phyloP scores from a whole-genome alignment of 352 stramenopile genomes.

The Globisporangium okanoganense region DNA sequence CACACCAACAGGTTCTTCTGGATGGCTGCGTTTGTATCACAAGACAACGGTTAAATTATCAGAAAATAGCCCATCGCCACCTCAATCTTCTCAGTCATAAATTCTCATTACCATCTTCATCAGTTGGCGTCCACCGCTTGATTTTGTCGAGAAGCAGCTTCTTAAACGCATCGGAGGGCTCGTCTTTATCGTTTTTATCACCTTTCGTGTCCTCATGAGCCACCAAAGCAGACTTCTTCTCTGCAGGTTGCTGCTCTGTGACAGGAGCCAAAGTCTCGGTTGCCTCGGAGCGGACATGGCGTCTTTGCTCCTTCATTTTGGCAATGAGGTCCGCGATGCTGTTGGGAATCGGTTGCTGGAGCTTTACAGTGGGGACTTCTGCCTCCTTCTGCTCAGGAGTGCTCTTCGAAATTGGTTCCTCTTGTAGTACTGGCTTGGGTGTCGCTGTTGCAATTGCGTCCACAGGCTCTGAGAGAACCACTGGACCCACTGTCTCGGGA shows the following conservation, averaged over 20 bases:
- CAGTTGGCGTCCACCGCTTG: neutral
- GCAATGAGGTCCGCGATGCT: constrained; percentile 22
- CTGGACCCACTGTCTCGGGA: neutral
- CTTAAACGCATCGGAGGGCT: neutral
- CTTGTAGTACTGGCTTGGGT: neutral
- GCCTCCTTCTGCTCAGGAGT: neutral
- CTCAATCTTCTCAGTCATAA: neutral
- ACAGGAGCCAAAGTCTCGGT: neutral
- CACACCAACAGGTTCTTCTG: constrained; percentile 33
- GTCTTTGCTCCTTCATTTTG: constrained; percentile 23
- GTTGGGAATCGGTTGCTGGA: constrained; percentile 8
- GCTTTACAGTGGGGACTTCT: neutral
- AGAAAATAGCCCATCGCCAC: neutral
- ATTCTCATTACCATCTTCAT: constrained; percentile 1
- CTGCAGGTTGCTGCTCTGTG: neutral
- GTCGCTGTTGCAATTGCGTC: neutral
- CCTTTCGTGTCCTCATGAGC: neutral
- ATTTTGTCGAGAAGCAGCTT: neutral
- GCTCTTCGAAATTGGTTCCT: neutral
- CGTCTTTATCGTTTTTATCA: neutral
- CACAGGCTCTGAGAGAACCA: neutral
- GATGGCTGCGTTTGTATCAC: constrained; percentile 23
- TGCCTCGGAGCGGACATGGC: neutral
- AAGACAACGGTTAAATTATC: neutral
- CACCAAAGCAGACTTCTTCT: neutral